phyloP scores from a whole-genome alignment of 495 filamentous ascomycete species.

The Entonaema liquescens region DNA sequence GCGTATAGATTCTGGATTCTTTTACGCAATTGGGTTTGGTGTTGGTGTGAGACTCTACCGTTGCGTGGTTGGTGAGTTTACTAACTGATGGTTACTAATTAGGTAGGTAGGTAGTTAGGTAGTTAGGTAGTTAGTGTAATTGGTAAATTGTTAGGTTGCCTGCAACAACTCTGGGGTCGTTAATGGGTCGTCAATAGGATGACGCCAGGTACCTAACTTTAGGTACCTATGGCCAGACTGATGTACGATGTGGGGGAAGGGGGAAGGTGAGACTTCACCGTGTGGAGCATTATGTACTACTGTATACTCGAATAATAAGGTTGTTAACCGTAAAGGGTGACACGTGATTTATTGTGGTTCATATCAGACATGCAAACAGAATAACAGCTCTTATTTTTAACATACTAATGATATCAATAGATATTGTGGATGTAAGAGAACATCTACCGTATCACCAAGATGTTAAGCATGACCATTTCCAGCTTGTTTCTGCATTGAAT shows the following conservation, averaged over 20 bases:
- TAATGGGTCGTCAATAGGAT: background rate
- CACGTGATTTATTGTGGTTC: background rate
- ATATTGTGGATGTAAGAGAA: background rate
- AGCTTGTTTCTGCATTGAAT: background rate
- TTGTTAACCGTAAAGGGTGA: background rate
- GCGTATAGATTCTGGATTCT: background rate
- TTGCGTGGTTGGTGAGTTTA: slow-evolving; percentile 17
- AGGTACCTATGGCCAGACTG: background rate
- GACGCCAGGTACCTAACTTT: too few species aligned
- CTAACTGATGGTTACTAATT: background rate
- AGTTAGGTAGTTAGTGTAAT: too few species aligned
- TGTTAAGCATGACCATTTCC: background rate
- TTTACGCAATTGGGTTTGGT: slow-evolving; percentile 16
- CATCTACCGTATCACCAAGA: background rate
- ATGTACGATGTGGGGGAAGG: too few species aligned
- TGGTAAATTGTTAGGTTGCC: too few species aligned
- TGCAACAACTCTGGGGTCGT: background rate
- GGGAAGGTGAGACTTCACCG: background rate
- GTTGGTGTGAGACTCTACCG: slow-evolving; percentile 9
- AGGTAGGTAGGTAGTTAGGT: too few species aligned
- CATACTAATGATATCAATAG: too few species aligned
- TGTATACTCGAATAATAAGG: background rate
- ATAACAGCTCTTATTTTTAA: background rate
- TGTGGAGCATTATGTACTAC: background rate
- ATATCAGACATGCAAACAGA: background rate